Evolutionary conservation across 2,329 filamentous ascomycete genomes (phyloP).

Genomic region (Aspergillus tubingensis): DNA sequence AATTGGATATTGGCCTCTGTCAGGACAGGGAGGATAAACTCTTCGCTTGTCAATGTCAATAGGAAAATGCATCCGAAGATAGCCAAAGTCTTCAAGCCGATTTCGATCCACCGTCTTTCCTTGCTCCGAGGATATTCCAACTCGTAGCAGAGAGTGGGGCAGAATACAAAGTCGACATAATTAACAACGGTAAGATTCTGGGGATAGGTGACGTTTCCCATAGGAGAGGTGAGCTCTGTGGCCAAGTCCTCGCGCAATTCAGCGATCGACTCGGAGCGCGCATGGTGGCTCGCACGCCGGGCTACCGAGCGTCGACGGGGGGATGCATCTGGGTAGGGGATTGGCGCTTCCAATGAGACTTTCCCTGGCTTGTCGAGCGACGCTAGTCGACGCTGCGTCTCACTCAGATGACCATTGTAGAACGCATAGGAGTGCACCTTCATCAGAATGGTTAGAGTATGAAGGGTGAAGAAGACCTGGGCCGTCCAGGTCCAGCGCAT

Average conservation of each 20-base stretch:
- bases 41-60: conserved; percentile 84
- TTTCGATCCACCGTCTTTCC: conserved; percentile 74
- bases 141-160: conserved; percentile 96
- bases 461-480: conserved; percentile 90
- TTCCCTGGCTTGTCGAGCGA: conserved; percentile 76
- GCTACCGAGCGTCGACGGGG: conserved; percentile 29
- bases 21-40: conserved; percentile 91
- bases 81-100: conserved; percentile 82
- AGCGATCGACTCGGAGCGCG: conserved; percentile 56
- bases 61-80: conserved; percentile 97
- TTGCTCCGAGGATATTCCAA: conserved; percentile 86
- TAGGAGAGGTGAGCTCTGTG: conserved; percentile 84
- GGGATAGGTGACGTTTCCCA: conserved; percentile 88
- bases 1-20: conserved; percentile 66
- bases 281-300: conserved; percentile 17
- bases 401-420: conserved; percentile 93
- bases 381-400: conserved; percentile 77
- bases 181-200: conserved; percentile 81
- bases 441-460: conserved; percentile 91
- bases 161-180: conserved; percentile 83
- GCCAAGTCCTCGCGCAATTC: conserved; percentile 84
- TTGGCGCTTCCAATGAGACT: conserved; percentile 66
- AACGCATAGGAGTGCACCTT: conserved; percentile 99
- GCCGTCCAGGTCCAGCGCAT: conserved; percentile 95
- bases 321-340: conserved; percentile 69